Base-by-base conservation (phyloP, 1,139 yeast species). In the Pichia sp. region DNA sequence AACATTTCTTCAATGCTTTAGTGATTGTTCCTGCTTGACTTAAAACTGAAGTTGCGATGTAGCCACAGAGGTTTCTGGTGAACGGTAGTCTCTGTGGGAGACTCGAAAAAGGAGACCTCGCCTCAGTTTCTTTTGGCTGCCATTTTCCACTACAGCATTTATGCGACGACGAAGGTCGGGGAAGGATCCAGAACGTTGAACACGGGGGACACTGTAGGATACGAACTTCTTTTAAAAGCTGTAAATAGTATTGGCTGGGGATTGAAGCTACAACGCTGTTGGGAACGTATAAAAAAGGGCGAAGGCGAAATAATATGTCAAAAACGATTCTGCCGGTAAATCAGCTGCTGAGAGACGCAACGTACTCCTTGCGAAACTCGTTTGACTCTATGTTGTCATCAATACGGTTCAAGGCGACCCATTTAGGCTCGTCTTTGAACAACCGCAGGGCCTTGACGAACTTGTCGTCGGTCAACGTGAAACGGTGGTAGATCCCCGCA, bases 371-470 rank as follows among this genome's bases (percentile, higher is more conserved):
- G 33, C 68, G 55, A 9, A 55, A 56, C 1, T 29, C 43, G 34
- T 63, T 58, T 67, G 43, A 62, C 52, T 63, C 64, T n/a, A 78
- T 78, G 17, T 75, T 80, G 16, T 46, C 31, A 2, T 59, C 56
- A 12, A 58, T 57, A 60, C 96, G 79, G 67, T 84, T 82, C 65
- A 89, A 80, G 9, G 98, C 97, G 55, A 87, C 83, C 98, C 99
- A 93, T 68, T 90, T 91, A 36, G 98, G 98, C 72, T 92, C 97
- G 64, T 91, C 97, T 71, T 90, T 84, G 75, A 93, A 93, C 63
- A 93, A 74, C 60, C 99, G 76, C 66, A 88, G 71, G 6, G 98
- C 97, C 61, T 80, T 79, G 62, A 92, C 85, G 62, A 79, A 79
- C 67, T 85, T 82, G 55, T 73, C 68, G 31, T 54, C 54, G 6